Evolutionary conservation across 257 asterid species (phyloP), one percentile per base, ranked within the genome.

Genomic region (Hygrophila difformis): DNA sequence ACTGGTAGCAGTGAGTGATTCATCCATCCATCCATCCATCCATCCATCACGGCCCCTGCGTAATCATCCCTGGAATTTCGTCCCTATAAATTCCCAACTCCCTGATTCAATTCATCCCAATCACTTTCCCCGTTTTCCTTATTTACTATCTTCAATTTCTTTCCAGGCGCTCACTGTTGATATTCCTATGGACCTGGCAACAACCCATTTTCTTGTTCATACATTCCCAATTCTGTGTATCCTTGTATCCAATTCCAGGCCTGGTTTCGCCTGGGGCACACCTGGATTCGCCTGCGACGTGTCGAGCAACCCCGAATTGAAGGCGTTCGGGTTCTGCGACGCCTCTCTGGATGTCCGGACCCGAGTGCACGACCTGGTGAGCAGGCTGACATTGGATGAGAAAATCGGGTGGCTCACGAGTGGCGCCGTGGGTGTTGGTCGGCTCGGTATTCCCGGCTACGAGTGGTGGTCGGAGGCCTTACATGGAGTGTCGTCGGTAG

Each of bases 401-500:
- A 84, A 84, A 55, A 72, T 84, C 12, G 81, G 75, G 48, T 77
- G 81, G 81, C 59, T 81, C 13, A 83, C 72, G 15, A 63, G 59
- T 26, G 53, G 47, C 3, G 69, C 93, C 0, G 54, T 53, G 38
- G 81, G 77, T 0, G 72, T 73, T 8, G 59, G 63, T 8, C 40
- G 88, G 28, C 81, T 84, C 4, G 94, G 94, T 0, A 74, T 84
- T 6, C 88, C 93, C 22, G 49, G 39, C 29, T 84, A 84, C 56
- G 79, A 80, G 44, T 84, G 94, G 94, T 84, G 94, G 94, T 84
- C 94, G 4, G 94, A 84, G 68, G 88, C 92, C 8, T 49, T 84
- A 38, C 94, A 84, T 41, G 94, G 94, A 8, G 75, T 84, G 1
- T 77, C 94, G 0, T 44, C 57, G 14, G 48, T 49, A 28, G 94